Evolutionary conservation across 345 rosid genomes (phyloP), one percentile per base, ranked within the genome.

Genomic region (Linum trigynum): DNA sequence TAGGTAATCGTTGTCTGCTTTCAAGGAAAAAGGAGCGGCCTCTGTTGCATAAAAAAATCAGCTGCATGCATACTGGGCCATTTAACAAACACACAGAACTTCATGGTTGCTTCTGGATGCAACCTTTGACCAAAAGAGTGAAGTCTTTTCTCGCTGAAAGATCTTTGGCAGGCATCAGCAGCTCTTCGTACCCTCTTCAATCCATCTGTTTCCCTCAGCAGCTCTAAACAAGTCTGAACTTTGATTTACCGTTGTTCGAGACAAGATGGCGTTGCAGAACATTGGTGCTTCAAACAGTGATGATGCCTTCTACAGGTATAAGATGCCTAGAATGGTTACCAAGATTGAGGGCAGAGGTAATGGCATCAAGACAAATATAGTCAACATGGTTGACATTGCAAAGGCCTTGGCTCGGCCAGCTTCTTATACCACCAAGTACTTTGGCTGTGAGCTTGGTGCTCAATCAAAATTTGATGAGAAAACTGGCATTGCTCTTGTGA

Each of bases 241-340:
- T n/a, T 41, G 7, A 43, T 37, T 61, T 43, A 42, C 15, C 17
- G 48, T 66, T 41, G 23, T 61, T 8, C 35, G 58, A 39, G 57
- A 36, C 78, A 83, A 74, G 69, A 92, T 91, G 98, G 96, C 96
- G 7, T 68, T 92, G 72, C 97, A 87, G 63, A 91, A 91, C 69
- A 91, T 91, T 75, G 97, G 97, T 76, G 91, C 91, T 43, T 72
- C 90, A n/a, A 91, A 91, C 80, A 83, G 83, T 15, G 88, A 91
- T 68, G 97, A 91, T 85, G 97, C 91, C 83, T 91, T 88, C 39
- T 91, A 91, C 67, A 83, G 97, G 92, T 91, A 91, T 80, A 91
- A 91, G 83, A 91, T 91, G 97, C 97, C 97, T 0, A 91, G 68
- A 80, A 91, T 91, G 97, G 70, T 88, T 23, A 85, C 97, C 53